Evolutionary conservation across 2,329 filamentous ascomycete genomes (phyloP).

Genomic region (Epichloe hybrida): DNA sequence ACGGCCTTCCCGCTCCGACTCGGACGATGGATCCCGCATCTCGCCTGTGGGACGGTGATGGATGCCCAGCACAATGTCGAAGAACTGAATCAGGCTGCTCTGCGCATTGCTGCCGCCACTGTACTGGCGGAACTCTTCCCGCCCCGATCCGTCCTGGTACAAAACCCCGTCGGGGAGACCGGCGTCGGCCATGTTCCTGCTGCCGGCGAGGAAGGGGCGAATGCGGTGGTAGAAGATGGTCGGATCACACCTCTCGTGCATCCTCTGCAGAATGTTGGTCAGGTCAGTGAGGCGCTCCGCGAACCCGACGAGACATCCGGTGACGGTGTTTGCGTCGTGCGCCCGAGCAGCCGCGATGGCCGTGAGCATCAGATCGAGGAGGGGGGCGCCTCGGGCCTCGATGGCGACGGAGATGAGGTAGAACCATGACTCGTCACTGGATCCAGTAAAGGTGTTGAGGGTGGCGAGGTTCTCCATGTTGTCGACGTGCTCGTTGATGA

Average conservation of each 20-base stretch:
- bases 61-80: slow-evolving; percentile 80
- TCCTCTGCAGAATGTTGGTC: slow-evolving; percentile 61
- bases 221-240: slow-evolving; percentile 93
- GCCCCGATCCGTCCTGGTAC: slow-evolving; percentile 67
- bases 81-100: slow-evolving; percentile 93
- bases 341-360: slow-evolving; percentile 70
- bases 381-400: slow-evolving; percentile 77
- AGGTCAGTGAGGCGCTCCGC: slow-evolving; percentile 83
- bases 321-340: slow-evolving; percentile 57
- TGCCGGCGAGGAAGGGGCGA: slow-evolving; percentile 87
- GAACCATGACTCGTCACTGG: slow-evolving; percentile 96
- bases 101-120: slow-evolving; percentile 94
- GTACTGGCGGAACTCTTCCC: slow-evolving; percentile 63
- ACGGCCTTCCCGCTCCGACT: slow-evolving; percentile 31
- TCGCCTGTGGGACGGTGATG: slow-evolving; percentile 83
- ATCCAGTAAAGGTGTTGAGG: slow-evolving; percentile 82
- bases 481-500: slow-evolving; percentile 68
- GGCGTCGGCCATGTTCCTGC: slow-evolving; percentile 94
- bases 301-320: slow-evolving; percentile 63
- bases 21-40: slow-evolving; percentile 29
- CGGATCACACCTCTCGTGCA: slow-evolving; percentile 94
- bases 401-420: slow-evolving; percentile 93
- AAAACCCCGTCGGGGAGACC: slow-evolving; percentile 77
- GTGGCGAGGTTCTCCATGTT: slow-evolving; percentile 79
- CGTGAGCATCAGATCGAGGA: slow-evolving; percentile 76